Evolutionary conservation across 441 rosid species (phyloP), one percentile per base, ranked within the genome.

Genomic region (Macaranga tanarius): DNA sequence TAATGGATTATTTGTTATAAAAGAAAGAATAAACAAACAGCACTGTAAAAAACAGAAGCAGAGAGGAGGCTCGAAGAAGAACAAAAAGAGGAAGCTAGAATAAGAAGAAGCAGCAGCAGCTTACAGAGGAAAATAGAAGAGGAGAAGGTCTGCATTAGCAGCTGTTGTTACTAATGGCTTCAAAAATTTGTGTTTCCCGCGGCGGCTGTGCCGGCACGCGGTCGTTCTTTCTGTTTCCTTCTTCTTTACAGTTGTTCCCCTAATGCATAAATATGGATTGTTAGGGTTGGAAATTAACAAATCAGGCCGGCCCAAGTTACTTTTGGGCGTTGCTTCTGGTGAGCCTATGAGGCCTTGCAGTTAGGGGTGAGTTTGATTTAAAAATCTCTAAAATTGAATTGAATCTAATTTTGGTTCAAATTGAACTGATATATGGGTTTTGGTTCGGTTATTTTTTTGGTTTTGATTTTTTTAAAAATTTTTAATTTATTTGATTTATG

Each of bases 201-300:
- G 70, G 75, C 55, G 78, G 81, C 81, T 31, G 64, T 3, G 57
- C 72, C 71, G 42, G 79, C 71, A 19, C 28, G 61, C 74, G 23
- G 34, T 64, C 11, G 42, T 40, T 67, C 40, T 59, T 57, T 59
- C 22, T 5, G 20, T 40, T 62, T 62, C n/a, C 5, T 40, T 20
- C 50, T 25, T 40, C 10, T 28, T 59, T 42, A 31, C 4, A 7
- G 10, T 7, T 10, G 5, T 42, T 42, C 11, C 45, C 45, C 11
- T 42, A 42, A 42, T 42, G 45, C 38, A 31, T 31, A 31, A 31
- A 1, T 31, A 0, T 31, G 38, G 38, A 31, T 3, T 31, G 38
- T 31, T 31, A 31, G 38, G 38, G 38, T 31, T 28, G 2, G 34
- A 28, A 28, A 28, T 28, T 4, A 3, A 31, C 5, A 3, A 31